Evolutionary conservation across 2,329 filamentous ascomycete species (phyloP), one percentile per base, ranked within the genome.

Genomic region (Xylogone sp.): DNA sequence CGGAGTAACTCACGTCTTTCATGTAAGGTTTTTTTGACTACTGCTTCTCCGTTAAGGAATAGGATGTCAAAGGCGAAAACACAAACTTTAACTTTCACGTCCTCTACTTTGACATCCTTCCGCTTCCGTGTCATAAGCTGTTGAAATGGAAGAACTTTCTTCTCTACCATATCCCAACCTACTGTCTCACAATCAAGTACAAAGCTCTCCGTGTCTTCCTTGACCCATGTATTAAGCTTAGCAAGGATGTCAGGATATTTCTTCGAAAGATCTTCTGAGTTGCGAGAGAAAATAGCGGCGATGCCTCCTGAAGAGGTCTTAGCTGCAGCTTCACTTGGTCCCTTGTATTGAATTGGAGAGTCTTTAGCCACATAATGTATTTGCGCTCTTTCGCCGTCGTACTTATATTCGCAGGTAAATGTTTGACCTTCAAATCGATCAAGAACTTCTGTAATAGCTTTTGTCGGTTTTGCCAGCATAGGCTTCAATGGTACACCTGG

Each of bases 351-450:
- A 53, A 87, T 75, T 2, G 83, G 75, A 9, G 88, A 81, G 55
- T 93, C 88, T 56, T 90, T 89, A 3, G 92, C 86, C 27, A 97
- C 90, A 60, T 96, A 99, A 68, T 99, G 94, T 47, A 99, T 97
- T 67, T 99, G 94, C n/a, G 94, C 94, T 66, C 94, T 81, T 70
- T 99, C 94, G 46, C 94, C 94, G 63, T 99, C 94, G 65, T 99
- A 99, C 70, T 99, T 99, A 78, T 96, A 99, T 68, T 99, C 94
- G 72, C 94, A 99, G 1, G 94, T 97, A 64, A 99, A 99, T 21
- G 87, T 88, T 66, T 96, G 94, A 57, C 88, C 85, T 67, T 97
- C 94, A 59, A 99, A 99, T 4, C 94, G 88, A 69, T 99, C 93
- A 10, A 99, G 79, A 0, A 99, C 94, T 71, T 99, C 94, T 1